Evolutionary conservation across 768 basidiomycete genomes (phyloP), one percentile per base, ranked within the genome.

Genomic region (Paxillus ammoniavirescens): DNA sequence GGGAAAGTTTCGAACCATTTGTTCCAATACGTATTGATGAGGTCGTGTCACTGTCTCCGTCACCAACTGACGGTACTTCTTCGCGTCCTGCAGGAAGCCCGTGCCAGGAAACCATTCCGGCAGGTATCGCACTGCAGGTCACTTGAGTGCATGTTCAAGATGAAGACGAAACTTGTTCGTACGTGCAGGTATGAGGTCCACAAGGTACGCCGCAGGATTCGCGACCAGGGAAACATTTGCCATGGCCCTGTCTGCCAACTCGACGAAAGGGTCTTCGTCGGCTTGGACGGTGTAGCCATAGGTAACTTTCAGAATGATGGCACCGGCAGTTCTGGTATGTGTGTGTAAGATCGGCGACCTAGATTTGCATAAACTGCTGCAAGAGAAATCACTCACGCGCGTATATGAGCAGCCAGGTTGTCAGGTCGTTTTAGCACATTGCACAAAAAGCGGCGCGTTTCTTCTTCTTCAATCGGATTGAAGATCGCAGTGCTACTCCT

Each of bases 11-110:
- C 60, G 5, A 53, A 82, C 82, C 65, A 83, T 76, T 55, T 79
- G 75, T 17, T 77, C 60, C 37, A 74, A 72, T 5, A 77, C 77
- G 46, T 70, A 77, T 7, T 69, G 60, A 42, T 72, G 80, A 0
- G 84, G 82, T 6, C 64, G 65, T 18, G 75, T 71, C 4, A 77
- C 65, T 66, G 80, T 74, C 8, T 71, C 65, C 3, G 64, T 58
- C 2, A 77, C 67, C 2, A 72, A 3, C 2, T 28, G 21, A 4
- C 45, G 42, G 58, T 69, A 69, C 40, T 50, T 51, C 37, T 63
- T 64, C 3, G 71, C 73, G 28, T 63, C 53, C 6, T 59, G 61
- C 42, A 70, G 61, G 60, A 77, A 77, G 0, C 65, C 61, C 1
- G 65, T 64, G 1, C 76, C 70, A 8, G 72, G 73, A 37, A 72